These are phyloP conservation scores for Gossypium ekmanianum DNA, from an alignment of 345 rosid species.

Conservation along the genomic window DNA sequence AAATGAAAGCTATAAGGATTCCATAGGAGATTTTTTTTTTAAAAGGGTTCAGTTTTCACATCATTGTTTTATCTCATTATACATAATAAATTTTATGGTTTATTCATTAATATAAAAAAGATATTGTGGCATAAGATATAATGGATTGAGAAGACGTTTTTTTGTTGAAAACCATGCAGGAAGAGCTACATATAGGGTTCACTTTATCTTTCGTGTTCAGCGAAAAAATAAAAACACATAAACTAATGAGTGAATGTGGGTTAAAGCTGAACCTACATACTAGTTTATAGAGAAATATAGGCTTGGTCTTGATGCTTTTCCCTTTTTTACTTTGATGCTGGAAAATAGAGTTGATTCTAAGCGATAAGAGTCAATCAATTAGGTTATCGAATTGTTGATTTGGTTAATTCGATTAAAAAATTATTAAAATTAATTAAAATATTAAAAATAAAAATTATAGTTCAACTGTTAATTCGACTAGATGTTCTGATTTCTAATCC, in stretches of 20 bases:
- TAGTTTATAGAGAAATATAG: too few relatives aligned
- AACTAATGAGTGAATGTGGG: slow-evolving; percentile 23
- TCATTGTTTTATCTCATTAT: too few relatives aligned
- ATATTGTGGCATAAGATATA: not conserved
- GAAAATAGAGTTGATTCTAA: not conserved
- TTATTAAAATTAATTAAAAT: too few relatives aligned
- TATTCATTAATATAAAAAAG: too few relatives aligned
- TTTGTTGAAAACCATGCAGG: slow-evolving; percentile 20
- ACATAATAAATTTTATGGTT: too few relatives aligned
- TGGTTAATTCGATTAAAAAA: too few relatives aligned
- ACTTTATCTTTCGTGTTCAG: slow-evolving; percentile 9
- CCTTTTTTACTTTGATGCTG: not conserved
- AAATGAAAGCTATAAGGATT: not conserved
- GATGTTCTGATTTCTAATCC: too few relatives aligned
- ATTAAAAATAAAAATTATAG: too few relatives aligned
- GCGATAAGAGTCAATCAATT: too few relatives aligned
- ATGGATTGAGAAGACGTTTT: slow-evolving; percentile 26
- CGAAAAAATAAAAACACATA: not conserved
- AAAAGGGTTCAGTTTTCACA: not conserved
- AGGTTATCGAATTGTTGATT: too few relatives aligned
- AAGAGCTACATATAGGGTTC: slow-evolving; percentile 20
- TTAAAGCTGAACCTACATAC: slow-evolving; percentile 13
- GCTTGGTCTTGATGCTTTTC: too few relatives aligned
- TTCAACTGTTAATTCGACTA: fast-evolving
- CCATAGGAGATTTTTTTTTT: not conserved